Base-by-base conservation (phyloP, 1,139 yeast species). In the Magnusiomyces suaveolens region DNA sequence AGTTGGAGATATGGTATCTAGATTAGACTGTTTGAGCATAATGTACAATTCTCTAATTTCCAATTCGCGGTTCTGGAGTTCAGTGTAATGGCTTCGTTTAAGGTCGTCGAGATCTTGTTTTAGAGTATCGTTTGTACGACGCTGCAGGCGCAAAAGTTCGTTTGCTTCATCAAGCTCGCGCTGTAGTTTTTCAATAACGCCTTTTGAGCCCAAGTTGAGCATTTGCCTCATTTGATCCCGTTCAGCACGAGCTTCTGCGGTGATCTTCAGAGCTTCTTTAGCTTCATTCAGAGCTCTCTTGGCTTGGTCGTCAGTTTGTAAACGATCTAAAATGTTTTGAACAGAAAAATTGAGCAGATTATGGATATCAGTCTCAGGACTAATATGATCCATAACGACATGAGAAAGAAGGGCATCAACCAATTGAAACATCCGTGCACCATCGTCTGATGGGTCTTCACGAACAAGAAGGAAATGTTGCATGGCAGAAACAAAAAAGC, bases 241-340 rank as follows among this genome's bases (percentile, higher is more conserved):
- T 66, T 90, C 97, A 0, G 95, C 94, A 46, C 81, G 78, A 6
- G 95, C 87, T 63, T 85, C 89, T 62, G 86, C 95, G 0, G 87
- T 86, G 46, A 78, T 75, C 62, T 80, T 82, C 50, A 80, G 79
- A 48, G 84, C 78, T 32, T 79, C 82, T 60, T 83, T 82, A 20
- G 84, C 83, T 60, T 90, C 97, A 49, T 78, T 70, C 54, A 85
- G 74, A 0, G 96, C 95, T 56, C 84, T 77, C 54, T 86, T 75
- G 23, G 96, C 96, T 68, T 85, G 86, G 58, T 89, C 96, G 69
- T 92, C 98, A 0, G 96, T 87, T 62, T 84, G 84, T 68, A 90
- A 77, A n/a, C 89, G 79, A 53, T 88, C 82, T 58, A 82, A 77
- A 54, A 92, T 75, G 59, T 84, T 76, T 64, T 88, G 94, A 44